Conservation (phyloP, 768 basidiomycete genomes). For the Rhizopogon roseolus region DNA sequence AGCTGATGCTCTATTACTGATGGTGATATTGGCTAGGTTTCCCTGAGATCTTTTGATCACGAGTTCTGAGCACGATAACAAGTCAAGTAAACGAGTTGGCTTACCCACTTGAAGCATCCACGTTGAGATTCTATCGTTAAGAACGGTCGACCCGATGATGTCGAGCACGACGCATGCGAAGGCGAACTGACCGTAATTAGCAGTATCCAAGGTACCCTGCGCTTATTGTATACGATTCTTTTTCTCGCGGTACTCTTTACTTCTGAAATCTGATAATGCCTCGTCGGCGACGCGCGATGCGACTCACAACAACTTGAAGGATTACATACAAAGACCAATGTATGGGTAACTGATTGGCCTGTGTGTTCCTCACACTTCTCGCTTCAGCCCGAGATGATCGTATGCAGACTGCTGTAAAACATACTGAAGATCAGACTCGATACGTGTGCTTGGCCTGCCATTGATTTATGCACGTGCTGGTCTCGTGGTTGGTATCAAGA, state of each 20-base stretch:
- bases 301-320: neutral
- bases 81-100: neutral
- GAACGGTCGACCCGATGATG: neutral
- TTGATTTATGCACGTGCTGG: too few species aligned
- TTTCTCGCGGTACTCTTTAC: slow-evolving; percentile 3
- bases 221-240: slow-evolving; percentile 2
- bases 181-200: slow-evolving; percentile 5
- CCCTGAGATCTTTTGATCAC: slow-evolving; percentile 12
- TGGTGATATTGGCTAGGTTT: slow-evolving; percentile 2
- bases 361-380: too few species aligned
- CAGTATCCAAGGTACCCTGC: neutral
- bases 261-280: neutral
- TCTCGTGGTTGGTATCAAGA: too few species aligned
- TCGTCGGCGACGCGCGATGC: neutral
- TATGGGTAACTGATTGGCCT: too few species aligned
- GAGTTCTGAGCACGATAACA: slow-evolving; percentile 1
- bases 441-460: too few species aligned
- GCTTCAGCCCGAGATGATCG: too few species aligned
- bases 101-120: neutral
- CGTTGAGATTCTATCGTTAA: neutral
- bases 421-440: too few species aligned
- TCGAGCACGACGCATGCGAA: neutral
- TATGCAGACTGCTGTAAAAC: too few species aligned
- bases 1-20: slow-evolving; percentile 5
- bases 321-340: too few species aligned